Evolutionary conservation across 1,284 basidiomycete genomes (phyloP), one percentile per base, ranked within the genome.

Genomic region (Meira nashicola): DNA sequence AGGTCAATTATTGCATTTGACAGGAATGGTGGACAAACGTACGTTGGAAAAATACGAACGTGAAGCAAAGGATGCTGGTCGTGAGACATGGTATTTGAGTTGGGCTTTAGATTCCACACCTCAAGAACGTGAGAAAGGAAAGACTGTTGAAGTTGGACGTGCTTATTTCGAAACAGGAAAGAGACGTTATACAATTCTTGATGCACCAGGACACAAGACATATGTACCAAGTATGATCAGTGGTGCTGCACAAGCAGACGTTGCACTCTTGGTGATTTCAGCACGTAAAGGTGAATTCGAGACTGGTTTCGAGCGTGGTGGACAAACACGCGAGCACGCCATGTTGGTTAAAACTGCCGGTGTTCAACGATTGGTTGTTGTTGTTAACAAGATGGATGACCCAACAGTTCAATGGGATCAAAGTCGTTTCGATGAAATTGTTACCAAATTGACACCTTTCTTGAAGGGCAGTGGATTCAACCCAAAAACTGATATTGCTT

Each of bases 211-310:
- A 19, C 76, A 78, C 71, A 77, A 77, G 69, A 68, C 65, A 25
- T 78, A 74, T 54, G 74, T 78, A 44, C 74, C 74, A 41, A 71
- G 63, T 61, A 78, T 78, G 76, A 78, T 78, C 62, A 73, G 68
- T 49, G 94, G 94, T 1, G 94, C 94, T 1, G 87, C 93, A 0
- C 94, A 97, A 80, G 95, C 95, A 0, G 94, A 98, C 71, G 92
- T 90, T 39, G 93, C 94, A 0, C 80, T 98, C 4, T 84, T 98
- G n/a, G 94, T 98, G 5, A 86, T 98, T 19, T 95, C 96, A 78
- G 88, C 92, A 7, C 83, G 87, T 2, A 86, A 83, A 0, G 94
- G 94, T 21, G 92, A 92, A 70, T 98, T 98, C 67, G 94, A 98
- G 79, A 87, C 91, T 21, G 94, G 94, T 0, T 98, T 98, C 71